Percentiles rank a stretch among this genome's conserved stretches.
Evolutionary conservation across 176 grass and related monocot species (phyloP).

Genomic region (Bonia amplexicaulis): DNA sequence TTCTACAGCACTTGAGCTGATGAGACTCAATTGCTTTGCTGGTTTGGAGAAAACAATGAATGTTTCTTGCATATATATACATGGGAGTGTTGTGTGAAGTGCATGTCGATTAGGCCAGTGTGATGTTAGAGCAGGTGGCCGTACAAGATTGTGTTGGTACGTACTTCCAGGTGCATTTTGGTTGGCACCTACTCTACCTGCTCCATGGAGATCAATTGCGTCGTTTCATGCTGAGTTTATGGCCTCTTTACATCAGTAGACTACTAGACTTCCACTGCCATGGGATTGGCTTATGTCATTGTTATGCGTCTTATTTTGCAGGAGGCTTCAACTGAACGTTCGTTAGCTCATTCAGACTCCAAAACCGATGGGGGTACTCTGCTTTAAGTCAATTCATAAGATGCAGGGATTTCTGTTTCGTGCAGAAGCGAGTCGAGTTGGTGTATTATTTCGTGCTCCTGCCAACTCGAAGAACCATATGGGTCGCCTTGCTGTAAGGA

Average conservation of each 20-base stretch:
- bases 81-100: background rate
- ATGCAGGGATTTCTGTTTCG: background rate
- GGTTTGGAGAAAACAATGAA: slow-evolving; percentile 1
- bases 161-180: slow-evolving; percentile 26
- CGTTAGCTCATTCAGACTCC: slow-evolving; percentile 35
- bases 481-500: background rate
- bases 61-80: slow-evolving; percentile 21
- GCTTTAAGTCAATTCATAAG: slow-evolving; percentile 14
- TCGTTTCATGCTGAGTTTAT: slow-evolving; percentile 2
- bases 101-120: slow-evolving; percentile 24
- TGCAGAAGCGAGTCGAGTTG: background rate
- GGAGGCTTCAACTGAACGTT: slow-evolving; percentile 31
- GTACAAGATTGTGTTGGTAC: background rate
- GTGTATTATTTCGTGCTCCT: background rate
- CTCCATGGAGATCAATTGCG: background rate
- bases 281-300: background rate
- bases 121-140: slow-evolving; percentile 16
- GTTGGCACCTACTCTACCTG: slow-evolving; percentile 29
- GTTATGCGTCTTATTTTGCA: slow-evolving; percentile 1
- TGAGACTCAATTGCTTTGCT: background rate
- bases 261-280: background rate
- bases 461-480: slow-evolving; percentile 3
- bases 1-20: background rate
- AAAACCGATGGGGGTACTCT: background rate
- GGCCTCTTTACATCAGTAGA: slow-evolving; percentile 31